Evolutionary conservation across 1,139 yeast genomes (phyloP), one percentile per base, ranked within the genome.

Genomic region (Wickerhamomyces sp.): DNA sequence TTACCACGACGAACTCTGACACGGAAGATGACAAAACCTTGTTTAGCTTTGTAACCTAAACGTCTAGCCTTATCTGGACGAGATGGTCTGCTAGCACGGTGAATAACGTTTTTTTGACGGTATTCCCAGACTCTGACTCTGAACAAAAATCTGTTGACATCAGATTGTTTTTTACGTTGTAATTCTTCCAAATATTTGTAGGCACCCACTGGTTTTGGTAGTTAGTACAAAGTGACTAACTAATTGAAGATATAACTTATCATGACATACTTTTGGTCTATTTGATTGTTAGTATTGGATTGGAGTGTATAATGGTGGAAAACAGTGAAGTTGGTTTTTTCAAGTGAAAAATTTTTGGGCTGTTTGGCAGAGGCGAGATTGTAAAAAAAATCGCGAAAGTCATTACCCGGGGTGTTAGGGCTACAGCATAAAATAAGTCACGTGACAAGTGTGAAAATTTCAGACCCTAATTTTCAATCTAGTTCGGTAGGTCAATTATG

Each of bases 41-140:
- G 99, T 86, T 93, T 93, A 78, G 99, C 99, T 86, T 93, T 93
- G 97, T 93, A 93, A 64, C 99, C 99, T 71, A 93, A 84, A 78
- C 96, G 89, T 84, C 98, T 93, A 67, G 99, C 99, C 93, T 93
- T 93, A 79, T 93, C 99, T 75, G 99, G 99, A 79, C 98, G 91
- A 65, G 98, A 87, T 69, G 99, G 99, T 76, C 93, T 90, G 52
- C 95, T 67, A 63, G 97, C 98, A 76, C 99, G 87, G 96, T 93
- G 99, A 76, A 93, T 86, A 66, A 90, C 99, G 70, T 81, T 85
- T 82, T 86, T 85, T 81, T 93, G 99, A 84, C 99, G 91, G 96
- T 89, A 93, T 79, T 93, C 99, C 99, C 99, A 93, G 81, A 96
- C 94, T 87, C 99, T 89, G 83, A 93, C 96, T 78, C 99, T 88